Percentiles rank a stretch among this genome's conserved stretches.
phyloP scores from a whole-genome alignment of 108 stramenopile species.

The Conticribra guillardii region DNA sequence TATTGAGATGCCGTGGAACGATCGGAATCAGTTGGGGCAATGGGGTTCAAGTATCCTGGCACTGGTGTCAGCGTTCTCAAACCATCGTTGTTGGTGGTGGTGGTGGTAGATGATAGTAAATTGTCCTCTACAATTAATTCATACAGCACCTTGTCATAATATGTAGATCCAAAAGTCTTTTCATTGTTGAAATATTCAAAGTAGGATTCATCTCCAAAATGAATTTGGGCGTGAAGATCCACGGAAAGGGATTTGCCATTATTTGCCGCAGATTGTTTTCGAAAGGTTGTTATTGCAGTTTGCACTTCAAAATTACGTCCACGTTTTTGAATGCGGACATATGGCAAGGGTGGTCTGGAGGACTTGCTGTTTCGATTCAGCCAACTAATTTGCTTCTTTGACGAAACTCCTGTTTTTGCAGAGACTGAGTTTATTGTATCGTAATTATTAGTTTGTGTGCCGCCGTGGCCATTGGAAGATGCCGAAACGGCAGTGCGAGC shows the following conservation, averaged over 20 bases:
- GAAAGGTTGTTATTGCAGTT: constrained; percentile 73
- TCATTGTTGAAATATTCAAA: constrained; percentile 66
- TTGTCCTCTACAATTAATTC: constrained; percentile 72
- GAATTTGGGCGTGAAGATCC: constrained; percentile 79
- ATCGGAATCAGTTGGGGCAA: constrained; percentile 69
- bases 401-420: too few species aligned
- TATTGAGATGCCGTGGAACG: constrained; percentile 59
- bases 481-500: too few species aligned
- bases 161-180: constrained; percentile 36
- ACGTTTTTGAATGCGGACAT: constrained; percentile 47
- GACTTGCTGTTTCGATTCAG: not conserved
- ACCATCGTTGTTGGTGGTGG: not conserved
- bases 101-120: constrained; percentile 31
- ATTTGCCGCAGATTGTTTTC: constrained; percentile 7
- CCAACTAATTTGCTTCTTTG: too few species aligned
- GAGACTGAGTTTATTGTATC: too few species aligned
- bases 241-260: constrained; percentile 19
- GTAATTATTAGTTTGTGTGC: too few species aligned
- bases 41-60: constrained; percentile 22
- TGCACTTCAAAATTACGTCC: constrained; percentile 57
- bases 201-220: constrained; percentile 69
- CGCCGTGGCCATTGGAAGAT: too few species aligned
- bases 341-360: constrained; percentile 4
- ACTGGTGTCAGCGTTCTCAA: not conserved
- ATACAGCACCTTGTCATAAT: constrained; percentile 64